Evolutionary conservation across 2,329 filamentous ascomycete genomes (phyloP), one percentile per base, ranked within the genome.

Genomic region (Neofusicoccum umdonicola): DNA sequence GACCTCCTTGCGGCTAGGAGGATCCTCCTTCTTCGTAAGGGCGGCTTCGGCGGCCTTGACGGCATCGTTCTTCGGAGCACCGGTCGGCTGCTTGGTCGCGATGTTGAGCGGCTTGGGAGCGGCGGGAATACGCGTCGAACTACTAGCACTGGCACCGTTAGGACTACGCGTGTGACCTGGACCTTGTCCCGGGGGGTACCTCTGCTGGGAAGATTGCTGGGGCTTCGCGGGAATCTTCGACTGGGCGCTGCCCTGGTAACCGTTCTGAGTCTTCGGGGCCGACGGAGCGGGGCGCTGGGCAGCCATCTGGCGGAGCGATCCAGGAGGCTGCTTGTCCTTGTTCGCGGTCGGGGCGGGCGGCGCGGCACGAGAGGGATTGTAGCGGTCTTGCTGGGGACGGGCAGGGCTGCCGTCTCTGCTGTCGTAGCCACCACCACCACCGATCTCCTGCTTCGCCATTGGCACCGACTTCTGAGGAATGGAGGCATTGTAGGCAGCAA

Each of bases 31-130:
- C 15, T 81, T 81, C 17, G 91, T 94, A 64, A 98, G 85, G 9
- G 93, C 93, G 62, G 90, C 90, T 77, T 98, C 93, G 3, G 94
- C 93, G 71, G 93, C 91, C 81, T 95, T 96, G 69, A 96, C 87
- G 35, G 89, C 85, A 73, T 95, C 91, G 65, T 80, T 79, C 17
- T 80, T 80, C 57, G 85, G 81, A 44, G 81, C 78, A 47, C 81
- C 78, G 68, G 82, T 76, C 4, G 80, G 78, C 68, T 82, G 75
- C 70, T 81, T 81, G 13, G 77, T 77, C 15, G 79, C 77, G 60
- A 81, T 82, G 69, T 82, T 84, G 73, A 84, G 77, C 68, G 90
- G 84, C 74, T 88, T 82, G 65, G 77, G 77, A 19, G 85, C 78
- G 57, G 79, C 82, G 69, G 75, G 83, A 31, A 44, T 48, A 41